Base-by-base conservation (phyloP, 2,329 filamentous ascomycete species). In the Cladophialophora yegresii region DNA sequence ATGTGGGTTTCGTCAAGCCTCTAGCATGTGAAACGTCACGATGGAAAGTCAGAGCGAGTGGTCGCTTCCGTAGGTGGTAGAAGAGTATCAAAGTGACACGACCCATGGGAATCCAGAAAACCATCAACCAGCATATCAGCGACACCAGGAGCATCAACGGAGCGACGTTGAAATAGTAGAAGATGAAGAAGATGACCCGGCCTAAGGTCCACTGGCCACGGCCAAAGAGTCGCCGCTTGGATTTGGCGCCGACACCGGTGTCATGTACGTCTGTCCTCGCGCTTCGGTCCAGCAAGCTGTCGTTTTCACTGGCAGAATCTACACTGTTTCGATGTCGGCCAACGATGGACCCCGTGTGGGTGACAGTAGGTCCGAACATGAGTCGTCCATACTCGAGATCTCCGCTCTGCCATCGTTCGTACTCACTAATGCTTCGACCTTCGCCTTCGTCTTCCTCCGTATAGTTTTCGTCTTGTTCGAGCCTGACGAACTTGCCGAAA, bases 91-190 rank as follows among this genome's bases (percentile, higher is more conserved):
- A 84, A 2, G 92, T 96, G 47, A 96, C 91, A 75, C 96, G 96
- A 72, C 93, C 96, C 95, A 99, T 99, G 8, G 95, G 96, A 60
- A 99, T 99, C 82, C 88, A 93, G 80, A 99, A 99, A 63, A 99
- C 95, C 70, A 98, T 78, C 73, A 99, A 89, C 93, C 93, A 99
- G 79, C 95, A 99, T 65, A 96, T 85, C 28, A 85, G 86, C 8
- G 92, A 96, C 40, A 95, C 92, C 50, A 96, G 73, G 71, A 98
- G 88, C 69, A 98, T 84, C 22, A 90, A 85, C 1, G 95, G 95
- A 3, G 90, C 92, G 69, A 99, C 88, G 64, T 98, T 81, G 71
- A 92, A 91, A 79, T 97, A 98, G 81, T 98, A 99, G 81, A 96
- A 93, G 67, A 92, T 73, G 80, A 97, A 99, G 83, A 97, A 99